A percentile compares a stretch with the other conserved stretches of the same genome.
Evolutionary conservation across 805 yeast genomes (phyloP).

Genomic region (Cyberlindnera subsufficiens): DNA sequence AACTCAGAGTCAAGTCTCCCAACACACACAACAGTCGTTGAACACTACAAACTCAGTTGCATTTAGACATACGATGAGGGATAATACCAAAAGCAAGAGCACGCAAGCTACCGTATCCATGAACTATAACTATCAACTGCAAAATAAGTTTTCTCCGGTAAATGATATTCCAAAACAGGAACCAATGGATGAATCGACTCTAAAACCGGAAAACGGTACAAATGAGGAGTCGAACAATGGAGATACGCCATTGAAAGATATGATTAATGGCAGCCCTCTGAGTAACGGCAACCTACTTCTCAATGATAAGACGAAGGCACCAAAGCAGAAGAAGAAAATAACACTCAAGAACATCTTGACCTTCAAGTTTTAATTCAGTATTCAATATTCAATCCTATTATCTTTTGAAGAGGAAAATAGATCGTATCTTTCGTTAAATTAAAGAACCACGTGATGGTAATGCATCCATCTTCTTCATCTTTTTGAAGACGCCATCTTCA

Average conservation of each 20-base stretch:
- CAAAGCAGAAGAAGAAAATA: constrained; percentile 1
- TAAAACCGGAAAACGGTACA: no score
- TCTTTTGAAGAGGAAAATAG: background rate
- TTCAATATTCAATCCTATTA: background rate
- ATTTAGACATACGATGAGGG: background rate
- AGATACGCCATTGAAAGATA: background rate
- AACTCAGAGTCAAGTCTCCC: no score
- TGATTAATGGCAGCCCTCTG: background rate
- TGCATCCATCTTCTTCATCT: background rate
- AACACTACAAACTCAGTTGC: background rate
- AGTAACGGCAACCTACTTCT: background rate
- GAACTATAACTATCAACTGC: constrained; percentile 1
- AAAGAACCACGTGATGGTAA: background rate
- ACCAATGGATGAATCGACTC: no score
- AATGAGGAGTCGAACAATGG: no score
- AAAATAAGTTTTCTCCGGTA: constrained; percentile 1
- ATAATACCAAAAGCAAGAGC: background rate
- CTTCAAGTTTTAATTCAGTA: background rate
- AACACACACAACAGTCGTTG: no score
- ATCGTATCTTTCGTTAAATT: background rate
- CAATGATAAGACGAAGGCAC: background rate
- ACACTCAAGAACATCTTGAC: background rate
- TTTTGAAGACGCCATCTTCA: constrained; percentile 27
- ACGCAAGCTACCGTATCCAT: background rate
- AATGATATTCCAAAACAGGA: no score